Percentiles rank a stretch among this genome's conserved stretches.
These are phyloP conservation scores for Trametes polyzona DNA, from an alignment of 1,284 basidiomycete genomes.

Conservation along the genomic window DNA sequence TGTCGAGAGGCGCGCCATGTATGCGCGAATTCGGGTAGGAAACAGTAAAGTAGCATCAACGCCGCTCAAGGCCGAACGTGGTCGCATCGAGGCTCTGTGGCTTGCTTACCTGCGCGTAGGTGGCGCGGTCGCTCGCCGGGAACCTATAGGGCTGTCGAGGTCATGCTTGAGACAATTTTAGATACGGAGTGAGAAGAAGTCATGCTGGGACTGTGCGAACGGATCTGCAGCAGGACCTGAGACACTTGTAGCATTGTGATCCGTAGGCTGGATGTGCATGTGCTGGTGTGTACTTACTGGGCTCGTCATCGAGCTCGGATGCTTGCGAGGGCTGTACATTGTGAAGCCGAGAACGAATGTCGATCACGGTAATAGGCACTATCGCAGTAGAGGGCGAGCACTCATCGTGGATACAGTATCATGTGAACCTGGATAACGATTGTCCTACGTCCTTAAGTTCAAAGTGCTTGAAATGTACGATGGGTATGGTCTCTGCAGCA, in stretches of 20 bases:
- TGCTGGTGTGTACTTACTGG: not conserved
- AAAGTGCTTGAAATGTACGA: too few relatives aligned
- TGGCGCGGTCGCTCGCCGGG: constrained; percentile 64
- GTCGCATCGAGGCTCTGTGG: constrained; percentile 66
- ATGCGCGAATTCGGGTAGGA: constrained; percentile 59
- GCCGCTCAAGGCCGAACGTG: constrained; percentile 46
- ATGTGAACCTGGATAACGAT: too few relatives aligned
- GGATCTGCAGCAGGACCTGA: constrained; percentile 54
- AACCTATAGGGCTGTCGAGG: constrained; percentile 51
- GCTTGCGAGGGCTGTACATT: too few relatives aligned
- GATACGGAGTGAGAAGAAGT: constrained; percentile 43
- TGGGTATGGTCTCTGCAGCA: too few relatives aligned
- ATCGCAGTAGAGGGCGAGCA: too few relatives aligned
- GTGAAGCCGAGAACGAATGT: too few relatives aligned
- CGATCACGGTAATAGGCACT: too few relatives aligned
- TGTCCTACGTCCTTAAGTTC: too few relatives aligned
- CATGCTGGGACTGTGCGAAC: constrained; percentile 52
- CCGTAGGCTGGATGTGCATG: constrained; percentile 18
- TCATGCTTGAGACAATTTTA: constrained; percentile 47
- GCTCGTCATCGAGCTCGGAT: too few relatives aligned
- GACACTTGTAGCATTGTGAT: constrained; percentile 47
- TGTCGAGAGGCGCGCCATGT: too few relatives aligned
- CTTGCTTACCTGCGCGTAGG: constrained; percentile 65
- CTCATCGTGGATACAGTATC: too few relatives aligned
- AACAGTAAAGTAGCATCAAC: constrained; percentile 69